Conservation (phyloP, 169 alveolate genomes). For the Plasmodium coatneyi region DNA sequence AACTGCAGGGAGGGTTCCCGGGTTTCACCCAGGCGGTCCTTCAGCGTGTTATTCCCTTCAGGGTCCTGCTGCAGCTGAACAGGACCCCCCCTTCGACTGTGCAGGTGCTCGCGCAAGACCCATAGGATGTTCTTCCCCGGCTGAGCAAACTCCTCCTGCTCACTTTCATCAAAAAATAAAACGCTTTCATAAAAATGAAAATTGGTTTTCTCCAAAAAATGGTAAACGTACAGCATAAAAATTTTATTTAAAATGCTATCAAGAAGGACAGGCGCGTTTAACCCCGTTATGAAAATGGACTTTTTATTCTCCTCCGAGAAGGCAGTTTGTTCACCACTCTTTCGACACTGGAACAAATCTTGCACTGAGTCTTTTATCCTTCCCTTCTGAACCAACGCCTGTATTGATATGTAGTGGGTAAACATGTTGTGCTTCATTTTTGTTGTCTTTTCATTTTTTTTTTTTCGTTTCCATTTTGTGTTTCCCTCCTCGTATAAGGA, state of each 20-base stretch:
- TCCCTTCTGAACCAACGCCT: not conserved
- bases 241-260: conserved; percentile 27
- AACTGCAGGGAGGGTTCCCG: not conserved
- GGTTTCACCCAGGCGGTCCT: not conserved
- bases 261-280: conserved; percentile 18
- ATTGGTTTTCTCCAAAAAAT: conserved; percentile 47
- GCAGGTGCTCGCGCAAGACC: conserved; percentile 2
- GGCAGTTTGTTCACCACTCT: not conserved
- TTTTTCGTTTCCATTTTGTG: conserved; percentile 16
- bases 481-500: conserved; percentile 43
- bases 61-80: not conserved
- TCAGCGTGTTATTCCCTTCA: not conserved
- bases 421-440: not conserved
- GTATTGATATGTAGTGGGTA: conserved; percentile 35
- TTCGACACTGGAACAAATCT: conserved; percentile 31
- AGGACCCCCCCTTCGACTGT: not conserved
- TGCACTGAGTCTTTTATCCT: conserved; percentile 32
- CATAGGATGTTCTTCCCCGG: not conserved
- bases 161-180: conserved; percentile 55
- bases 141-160: not conserved
- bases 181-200: conserved; percentile 28
- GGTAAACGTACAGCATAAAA: conserved; percentile 36
- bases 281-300: not conserved
- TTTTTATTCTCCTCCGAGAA: not conserved
- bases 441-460: not conserved